These are phyloP conservation scores for Saccharomycopsis schoenii DNA, from an alignment of 805 yeast genomes.

Conservation along the genomic window DNA sequence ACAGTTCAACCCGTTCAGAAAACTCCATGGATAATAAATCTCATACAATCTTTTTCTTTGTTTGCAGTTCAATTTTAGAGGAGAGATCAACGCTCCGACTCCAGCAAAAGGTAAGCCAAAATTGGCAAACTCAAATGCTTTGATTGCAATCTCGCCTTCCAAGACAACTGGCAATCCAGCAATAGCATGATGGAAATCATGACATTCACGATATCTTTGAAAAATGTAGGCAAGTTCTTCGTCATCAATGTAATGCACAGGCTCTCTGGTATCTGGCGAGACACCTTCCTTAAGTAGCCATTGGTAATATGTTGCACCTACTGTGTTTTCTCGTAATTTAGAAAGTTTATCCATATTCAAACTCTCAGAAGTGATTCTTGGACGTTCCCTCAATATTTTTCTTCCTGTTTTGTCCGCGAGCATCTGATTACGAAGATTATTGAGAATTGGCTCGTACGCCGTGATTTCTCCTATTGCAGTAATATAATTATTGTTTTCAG, in stretches of 20 bases:
- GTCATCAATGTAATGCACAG: constrained; percentile 80
- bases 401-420: constrained; percentile 68
- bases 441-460: constrained; percentile 61
- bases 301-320: constrained; percentile 69
- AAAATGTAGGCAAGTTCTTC: constrained; percentile 87
- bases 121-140: constrained; percentile 85
- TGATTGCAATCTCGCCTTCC: constrained; percentile 95
- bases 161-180: constrained; percentile 83
- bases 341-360: constrained; percentile 54
- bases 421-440: constrained; percentile 60
- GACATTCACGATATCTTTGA: constrained; percentile 92
- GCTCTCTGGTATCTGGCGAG: constrained; percentile 86
- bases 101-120: constrained; percentile 95
- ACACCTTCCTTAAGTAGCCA: constrained; percentile 87
- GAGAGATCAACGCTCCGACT: constrained; percentile 83
- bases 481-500: constrained; percentile 64
- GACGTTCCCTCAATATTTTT: constrained; percentile 64
- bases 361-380: constrained; percentile 68
- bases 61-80: constrained; percentile 54
- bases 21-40: constrained; percentile 83
- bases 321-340: constrained; percentile 51
- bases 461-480: constrained; percentile 87
- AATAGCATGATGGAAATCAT: constrained; percentile 90
- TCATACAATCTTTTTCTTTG: constrained; percentile 57
- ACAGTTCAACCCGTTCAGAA: constrained; percentile 58